A percentile compares a stretch with the other conserved stretches of the same genome.
These are phyloP conservation scores for Colletotrichum sp. DNA, from an alignment of 2,329 filamentous ascomycete species.

Conservation along the genomic window DNA sequence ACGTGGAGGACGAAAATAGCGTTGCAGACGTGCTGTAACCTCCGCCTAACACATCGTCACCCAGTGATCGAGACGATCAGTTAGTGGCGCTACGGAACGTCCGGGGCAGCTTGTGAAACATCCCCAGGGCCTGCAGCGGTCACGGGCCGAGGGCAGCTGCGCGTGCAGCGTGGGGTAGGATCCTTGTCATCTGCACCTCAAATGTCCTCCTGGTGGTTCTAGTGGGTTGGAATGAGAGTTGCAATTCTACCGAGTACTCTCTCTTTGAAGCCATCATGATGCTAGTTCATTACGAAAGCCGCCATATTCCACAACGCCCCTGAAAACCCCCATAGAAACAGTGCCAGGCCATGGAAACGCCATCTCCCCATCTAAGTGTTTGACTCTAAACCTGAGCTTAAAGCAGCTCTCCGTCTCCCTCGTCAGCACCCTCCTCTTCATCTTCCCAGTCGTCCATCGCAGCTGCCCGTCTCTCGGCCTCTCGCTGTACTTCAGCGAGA, in stretches of 20 bases:
- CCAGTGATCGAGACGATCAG: accelerated
- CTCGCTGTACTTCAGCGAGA: constrained; percentile 72
- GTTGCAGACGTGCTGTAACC: neutral
- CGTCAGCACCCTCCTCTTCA: constrained; percentile 55
- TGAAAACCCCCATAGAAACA: neutral
- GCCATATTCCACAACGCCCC: neutral
- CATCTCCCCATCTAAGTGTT: neutral
- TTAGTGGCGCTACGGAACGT: neutral
- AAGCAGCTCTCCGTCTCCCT: constrained; percentile 57
- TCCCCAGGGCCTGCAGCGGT: neutral
- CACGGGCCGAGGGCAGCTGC: constrained; percentile 8
- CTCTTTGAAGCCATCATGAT: neutral
- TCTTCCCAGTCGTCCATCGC: constrained; percentile 65
- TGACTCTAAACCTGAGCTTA: neutral
- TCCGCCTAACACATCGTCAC: neutral
- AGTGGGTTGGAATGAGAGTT: neutral
- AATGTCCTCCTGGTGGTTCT: neutral
- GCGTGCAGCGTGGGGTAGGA: neutral
- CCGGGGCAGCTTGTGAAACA: neutral
- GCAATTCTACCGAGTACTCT: neutral
- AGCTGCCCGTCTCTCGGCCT: constrained; percentile 55
- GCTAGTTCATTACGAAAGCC: neutral
- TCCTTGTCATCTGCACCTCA: constrained; percentile 5
- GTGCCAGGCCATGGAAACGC: neutral
- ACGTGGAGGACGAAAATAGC: neutral